phyloP scores from a whole-genome alignment of 2,329 filamentous ascomycete species.

The Pseudogymnoascus sp. region DNA sequence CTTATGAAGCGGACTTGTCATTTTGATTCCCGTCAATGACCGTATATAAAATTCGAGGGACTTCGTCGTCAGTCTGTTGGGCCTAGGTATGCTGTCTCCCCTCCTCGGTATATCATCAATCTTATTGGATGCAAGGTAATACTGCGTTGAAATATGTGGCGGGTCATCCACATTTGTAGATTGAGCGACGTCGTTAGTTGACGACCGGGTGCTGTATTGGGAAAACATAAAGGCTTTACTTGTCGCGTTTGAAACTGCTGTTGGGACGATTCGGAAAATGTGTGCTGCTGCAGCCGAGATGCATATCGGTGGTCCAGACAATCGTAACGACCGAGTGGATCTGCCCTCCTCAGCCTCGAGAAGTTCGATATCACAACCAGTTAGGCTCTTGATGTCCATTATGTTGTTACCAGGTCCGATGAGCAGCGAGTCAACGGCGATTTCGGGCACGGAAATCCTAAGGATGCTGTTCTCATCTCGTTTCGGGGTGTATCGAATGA shows the following conservation, averaged over 20 bases:
- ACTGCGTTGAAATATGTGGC: background rate
- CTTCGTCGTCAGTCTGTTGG: background rate
- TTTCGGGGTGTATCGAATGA: slow-evolving; percentile 1
- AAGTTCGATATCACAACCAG: slow-evolving; percentile 4
- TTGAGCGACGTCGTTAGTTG: background rate
- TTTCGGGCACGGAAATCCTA: background rate
- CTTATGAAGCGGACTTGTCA: slow-evolving; percentile 9
- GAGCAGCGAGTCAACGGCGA: background rate
- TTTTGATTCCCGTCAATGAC: slow-evolving; percentile 4
- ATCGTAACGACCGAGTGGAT: background rate
- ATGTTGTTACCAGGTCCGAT: background rate
- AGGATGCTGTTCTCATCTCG: background rate
- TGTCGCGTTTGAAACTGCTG: background rate
- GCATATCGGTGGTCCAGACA: background rate
- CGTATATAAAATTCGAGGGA: background rate
- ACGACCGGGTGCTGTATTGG: background rate
- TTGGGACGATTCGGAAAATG: background rate
- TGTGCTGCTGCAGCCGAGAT: background rate
- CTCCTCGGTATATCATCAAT: background rate
- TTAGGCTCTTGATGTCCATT: slow-evolving; percentile 2
- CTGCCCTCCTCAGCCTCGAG: background rate
- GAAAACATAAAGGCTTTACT: background rate
- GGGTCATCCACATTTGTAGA: background rate
- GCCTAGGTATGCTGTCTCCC: background rate
- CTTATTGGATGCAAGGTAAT: background rate